A percentile compares a stretch with the other conserved stretches of the same genome.
Conservation (phyloP, 2,329 filamentous ascomycete genomes). For the Paecilomyces sp. region DNA sequence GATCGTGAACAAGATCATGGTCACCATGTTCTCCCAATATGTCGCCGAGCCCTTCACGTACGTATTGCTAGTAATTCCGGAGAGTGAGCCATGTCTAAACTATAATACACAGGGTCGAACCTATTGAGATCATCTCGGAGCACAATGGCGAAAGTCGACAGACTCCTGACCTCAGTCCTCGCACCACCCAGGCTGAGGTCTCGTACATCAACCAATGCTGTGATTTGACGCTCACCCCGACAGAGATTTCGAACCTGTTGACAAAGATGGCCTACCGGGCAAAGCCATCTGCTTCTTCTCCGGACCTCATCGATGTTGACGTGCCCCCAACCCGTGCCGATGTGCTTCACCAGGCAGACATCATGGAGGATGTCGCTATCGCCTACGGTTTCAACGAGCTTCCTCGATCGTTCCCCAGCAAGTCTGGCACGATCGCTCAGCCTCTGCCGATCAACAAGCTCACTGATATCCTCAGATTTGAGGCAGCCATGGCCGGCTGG, state of each 20-base stretch:
- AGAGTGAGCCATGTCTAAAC: background rate
- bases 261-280: slow-evolving; percentile 86
- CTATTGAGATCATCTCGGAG: slow-evolving; percentile 82
- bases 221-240: slow-evolving; percentile 67
- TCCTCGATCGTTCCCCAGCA: slow-evolving; percentile 77
- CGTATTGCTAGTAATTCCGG: slow-evolving; percentile 11
- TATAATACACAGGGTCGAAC: slow-evolving; percentile 56
- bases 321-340: slow-evolving; percentile 88
- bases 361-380: slow-evolving; percentile 97
- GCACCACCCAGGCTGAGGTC: slow-evolving; percentile 72
- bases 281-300: slow-evolving; percentile 61
- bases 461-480: slow-evolving; percentile 78
- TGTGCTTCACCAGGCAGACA: slow-evolving; percentile 90
- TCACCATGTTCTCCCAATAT: slow-evolving; percentile 95
- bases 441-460: slow-evolving; percentile 92
- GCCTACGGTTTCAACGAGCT: slow-evolving; percentile 97
- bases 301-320: slow-evolving; percentile 69
- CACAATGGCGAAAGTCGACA: slow-evolving; percentile 81
- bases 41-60: slow-evolving; percentile 76
- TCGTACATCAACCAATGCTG: slow-evolving; percentile 93
- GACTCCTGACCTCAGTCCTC: slow-evolving; percentile 72
- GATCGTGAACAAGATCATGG: slow-evolving; percentile 90
- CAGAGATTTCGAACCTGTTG: slow-evolving; percentile 70
- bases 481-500: slow-evolving; percentile 93
- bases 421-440: slow-evolving; percentile 77